Conservation (phyloP, 805 yeast species). For the Phaffomyces antillensis region DNA sequence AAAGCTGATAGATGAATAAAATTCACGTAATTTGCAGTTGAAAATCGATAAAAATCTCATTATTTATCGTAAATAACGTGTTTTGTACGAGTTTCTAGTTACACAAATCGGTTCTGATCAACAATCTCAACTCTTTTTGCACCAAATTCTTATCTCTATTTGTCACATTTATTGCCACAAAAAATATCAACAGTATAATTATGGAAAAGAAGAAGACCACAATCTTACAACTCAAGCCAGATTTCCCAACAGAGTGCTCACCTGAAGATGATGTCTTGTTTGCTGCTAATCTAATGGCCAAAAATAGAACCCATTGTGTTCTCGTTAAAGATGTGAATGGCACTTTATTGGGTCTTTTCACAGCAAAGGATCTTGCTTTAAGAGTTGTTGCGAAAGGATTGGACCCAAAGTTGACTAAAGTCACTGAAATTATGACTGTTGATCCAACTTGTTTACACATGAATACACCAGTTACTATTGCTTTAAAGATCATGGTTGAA, state of each 20-base stretch:
- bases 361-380: constrained; percentile 41
- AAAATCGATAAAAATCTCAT: too few species aligned
- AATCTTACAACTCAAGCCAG: constrained; percentile 25
- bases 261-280: constrained; percentile 26
- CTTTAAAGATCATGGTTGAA: constrained; percentile 35
- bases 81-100: too few species aligned
- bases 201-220: constrained; percentile 8
- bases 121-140: too few species aligned
- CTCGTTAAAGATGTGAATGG: constrained; percentile 25
- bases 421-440: constrained; percentile 33
- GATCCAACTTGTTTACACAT: constrained; percentile 30
- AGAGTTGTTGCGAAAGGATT: constrained; percentile 30
- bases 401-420: constrained; percentile 23
- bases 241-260: constrained; percentile 29
- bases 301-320: constrained; percentile 34
- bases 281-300: constrained; percentile 32
- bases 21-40: too few species aligned
- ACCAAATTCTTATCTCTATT: too few species aligned
- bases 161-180: too few species aligned
- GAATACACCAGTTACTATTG: constrained; percentile 34
- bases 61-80: too few species aligned
- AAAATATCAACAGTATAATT: not conserved
- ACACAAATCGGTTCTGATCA: too few species aligned
- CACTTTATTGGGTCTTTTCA: constrained; percentile 32
- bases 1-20: too few species aligned